Base-by-base conservation (phyloP, 371 early-diverging fungal species). In the Scutellospora calospora region DNA sequence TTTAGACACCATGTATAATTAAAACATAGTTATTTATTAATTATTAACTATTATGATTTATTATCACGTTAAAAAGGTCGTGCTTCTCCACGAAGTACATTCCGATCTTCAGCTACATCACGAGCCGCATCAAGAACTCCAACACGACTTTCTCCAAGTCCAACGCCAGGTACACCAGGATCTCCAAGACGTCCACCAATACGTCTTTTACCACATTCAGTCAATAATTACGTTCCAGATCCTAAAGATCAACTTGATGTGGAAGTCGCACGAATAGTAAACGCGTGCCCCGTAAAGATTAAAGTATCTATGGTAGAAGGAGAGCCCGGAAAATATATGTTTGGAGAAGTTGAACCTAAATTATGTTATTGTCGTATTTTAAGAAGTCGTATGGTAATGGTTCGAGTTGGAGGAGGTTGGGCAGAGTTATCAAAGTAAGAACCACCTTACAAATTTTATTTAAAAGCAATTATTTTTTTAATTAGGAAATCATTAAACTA, bases 321-420 rank as follows among this genome's bases (percentile, higher is more conserved):
- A n/a, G 93, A 93, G 80, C 88, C 86, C 4, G 93, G 93, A 20
- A 85, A 91, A 20, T 93, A 94, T 76, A 89, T 92, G 89, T 92
- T 93, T 86, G 93, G 93, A 60, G 92, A 94, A 57, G 81, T 86
- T 35, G 89, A 93, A 76, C 91, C 92, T 20, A 92, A 92, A 77
- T 81, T 92, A n/a, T 92, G 92, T 60, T 92, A 90, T 81, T 94
- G 94, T 81, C 91, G 93, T 35, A 88, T 93, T 12, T 83, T 94
- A 57, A 86, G 89, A 65, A 90, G 90, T 75, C 87, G 89, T 16
- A 90, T 90, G 87, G 93, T 94, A 27, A 93, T 94, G 93, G 93
- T 94, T 54, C 89, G 94, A 59, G 92, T 94, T 2, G 94, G 94
- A 29, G 94, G 94, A 75, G 94, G 95, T 25, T 94, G 94, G 94